A percentile compares a stretch with the other conserved stretches of the same genome.
These are phyloP conservation scores for Dactylellina haptotyla DNA, from an alignment of 2,329 filamentous ascomycete species.

Conservation along the genomic window DNA sequence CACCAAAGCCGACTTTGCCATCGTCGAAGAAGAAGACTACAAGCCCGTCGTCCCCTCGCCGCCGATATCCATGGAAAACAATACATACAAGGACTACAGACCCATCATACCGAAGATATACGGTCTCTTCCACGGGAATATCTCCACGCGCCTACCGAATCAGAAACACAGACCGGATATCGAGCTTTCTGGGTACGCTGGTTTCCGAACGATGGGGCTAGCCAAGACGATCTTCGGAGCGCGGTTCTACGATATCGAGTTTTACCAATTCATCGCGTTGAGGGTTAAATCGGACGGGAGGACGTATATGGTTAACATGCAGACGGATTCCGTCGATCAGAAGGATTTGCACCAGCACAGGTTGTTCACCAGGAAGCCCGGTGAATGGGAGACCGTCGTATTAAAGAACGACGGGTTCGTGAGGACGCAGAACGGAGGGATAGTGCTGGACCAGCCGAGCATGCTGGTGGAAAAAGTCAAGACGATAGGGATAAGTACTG, in stretches of 20 bases:
- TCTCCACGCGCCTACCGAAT: slow-evolving; percentile 82
- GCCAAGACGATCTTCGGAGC: slow-evolving; percentile 84
- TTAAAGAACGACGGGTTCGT: slow-evolving; percentile 94
- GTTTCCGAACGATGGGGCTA: slow-evolving; percentile 84
- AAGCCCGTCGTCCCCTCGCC: slow-evolving; percentile 59
- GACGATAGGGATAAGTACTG: slow-evolving; percentile 86
- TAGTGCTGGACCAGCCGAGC: slow-evolving; percentile 91
- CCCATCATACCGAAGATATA: slow-evolving; percentile 65
- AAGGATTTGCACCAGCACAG: slow-evolving; percentile 97
- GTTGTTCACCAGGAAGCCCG: slow-evolving; percentile 76
- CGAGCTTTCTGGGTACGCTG: slow-evolving; percentile 85
- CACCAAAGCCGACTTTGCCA: slow-evolving; percentile 78
- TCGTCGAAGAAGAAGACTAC: slow-evolving; percentile 63
- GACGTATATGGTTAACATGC: slow-evolving; percentile 93
- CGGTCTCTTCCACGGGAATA: slow-evolving; percentile 84
- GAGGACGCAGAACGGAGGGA: slow-evolving; percentile 88
- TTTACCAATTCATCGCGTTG: slow-evolving; percentile 85
- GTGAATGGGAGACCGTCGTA: slow-evolving; percentile 87
- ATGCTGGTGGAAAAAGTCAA: slow-evolving; percentile 85
- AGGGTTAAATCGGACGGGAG: slow-evolving; percentile 90
- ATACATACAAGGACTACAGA: slow-evolving; percentile 27
- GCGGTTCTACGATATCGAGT: slow-evolving; percentile 86
- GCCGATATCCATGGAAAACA: slow-evolving; percentile 57
- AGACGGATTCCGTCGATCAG: slow-evolving; percentile 91
- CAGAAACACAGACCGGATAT: slow-evolving; percentile 74